Conservation (phyloP, 116 monocot species). For the Iris pallida region DNA sequence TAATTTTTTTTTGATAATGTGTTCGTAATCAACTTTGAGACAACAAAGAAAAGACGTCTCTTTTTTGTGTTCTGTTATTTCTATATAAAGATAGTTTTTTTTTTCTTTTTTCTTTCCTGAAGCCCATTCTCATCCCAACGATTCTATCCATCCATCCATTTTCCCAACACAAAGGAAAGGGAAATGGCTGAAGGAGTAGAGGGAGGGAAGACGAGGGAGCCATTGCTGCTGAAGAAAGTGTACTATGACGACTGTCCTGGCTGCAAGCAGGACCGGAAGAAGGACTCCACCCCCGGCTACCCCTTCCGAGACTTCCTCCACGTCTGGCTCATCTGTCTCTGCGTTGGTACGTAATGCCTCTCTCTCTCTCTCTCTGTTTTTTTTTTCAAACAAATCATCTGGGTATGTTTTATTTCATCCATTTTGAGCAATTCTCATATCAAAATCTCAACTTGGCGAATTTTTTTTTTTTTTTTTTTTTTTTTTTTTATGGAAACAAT, state of each 20-base stretch:
- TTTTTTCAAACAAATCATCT: background rate
- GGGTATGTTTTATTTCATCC: background rate
- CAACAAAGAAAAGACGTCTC: too few relatives aligned
- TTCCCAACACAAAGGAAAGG: too few relatives aligned
- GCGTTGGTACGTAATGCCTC: slow-evolving; percentile 13
- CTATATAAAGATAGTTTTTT: too few relatives aligned
- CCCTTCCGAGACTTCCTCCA: slow-evolving; percentile 34
- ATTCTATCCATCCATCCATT: too few relatives aligned
- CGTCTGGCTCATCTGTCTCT: slow-evolving; percentile 23
- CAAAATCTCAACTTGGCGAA: background rate
- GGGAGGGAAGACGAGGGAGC: background rate
- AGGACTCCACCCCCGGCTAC: slow-evolving; percentile 8
- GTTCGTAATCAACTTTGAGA: too few relatives aligned
- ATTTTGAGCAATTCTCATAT: background rate
- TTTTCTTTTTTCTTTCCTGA: too few relatives aligned
- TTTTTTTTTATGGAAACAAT: background rate
- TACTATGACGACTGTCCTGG: slow-evolving; percentile 22
- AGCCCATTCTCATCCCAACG: too few relatives aligned
- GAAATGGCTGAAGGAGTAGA: background rate
- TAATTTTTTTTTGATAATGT: too few relatives aligned
- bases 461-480: background rate
- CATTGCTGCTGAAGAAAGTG: slow-evolving; percentile 3
- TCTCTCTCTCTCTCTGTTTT: background rate
- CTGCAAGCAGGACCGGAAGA: slow-evolving; percentile 14
- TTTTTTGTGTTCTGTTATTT: too few relatives aligned